phyloP scores from a whole-genome alignment of 352 stramenopile species.

The Phytopythium sindhum region DNA sequence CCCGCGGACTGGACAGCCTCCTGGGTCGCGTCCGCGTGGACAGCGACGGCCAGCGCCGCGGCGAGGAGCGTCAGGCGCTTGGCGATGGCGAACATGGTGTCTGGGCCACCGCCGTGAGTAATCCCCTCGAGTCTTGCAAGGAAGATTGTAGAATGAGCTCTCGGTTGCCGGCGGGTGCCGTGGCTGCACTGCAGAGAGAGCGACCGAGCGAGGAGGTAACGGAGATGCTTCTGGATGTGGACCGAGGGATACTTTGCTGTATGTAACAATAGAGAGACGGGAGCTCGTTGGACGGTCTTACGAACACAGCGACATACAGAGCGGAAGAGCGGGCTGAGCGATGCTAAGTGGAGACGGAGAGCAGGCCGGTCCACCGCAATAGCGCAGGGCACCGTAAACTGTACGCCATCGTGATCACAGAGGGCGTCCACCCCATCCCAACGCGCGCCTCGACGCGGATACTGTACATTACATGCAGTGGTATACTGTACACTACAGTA shows the following conservation, averaged over 20 bases:
- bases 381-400: no score
- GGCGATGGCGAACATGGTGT: slow-evolving; percentile 3
- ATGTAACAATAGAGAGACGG: neutral
- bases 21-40: neutral
- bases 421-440: no score
- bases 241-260: neutral
- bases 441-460: no score
- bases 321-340: no score
- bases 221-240: neutral
- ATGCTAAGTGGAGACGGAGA: no score
- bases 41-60: neutral
- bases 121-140: neutral
- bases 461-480: no score
- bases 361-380: no score
- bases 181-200: neutral
- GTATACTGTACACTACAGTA: no score
- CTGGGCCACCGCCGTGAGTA: neutral
- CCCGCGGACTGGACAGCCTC: neutral
- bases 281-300: neutral
- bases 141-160: neutral
- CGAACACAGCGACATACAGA: neutral
- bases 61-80: slow-evolving; percentile 3
- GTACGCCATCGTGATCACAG: no score
- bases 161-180: neutral
- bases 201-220: neutral